A percentile compares a stretch with the other conserved stretches of the same genome.
Evolutionary conservation across 352 stramenopile genomes (phyloP).

Genomic region (Phytophthora cajani): DNA sequence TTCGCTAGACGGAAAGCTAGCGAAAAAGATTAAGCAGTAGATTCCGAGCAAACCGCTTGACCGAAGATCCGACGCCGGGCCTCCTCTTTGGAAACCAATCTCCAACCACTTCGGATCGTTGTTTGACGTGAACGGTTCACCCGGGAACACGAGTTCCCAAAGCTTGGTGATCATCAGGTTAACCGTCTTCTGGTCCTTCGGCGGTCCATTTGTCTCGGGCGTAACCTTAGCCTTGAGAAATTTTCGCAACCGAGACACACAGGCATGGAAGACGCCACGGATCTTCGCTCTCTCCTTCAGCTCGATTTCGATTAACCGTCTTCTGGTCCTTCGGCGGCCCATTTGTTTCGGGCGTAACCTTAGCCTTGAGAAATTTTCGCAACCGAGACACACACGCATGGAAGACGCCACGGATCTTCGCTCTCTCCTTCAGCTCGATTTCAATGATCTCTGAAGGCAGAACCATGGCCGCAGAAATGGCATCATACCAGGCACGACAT

Average conservation of each 20-base stretch:
- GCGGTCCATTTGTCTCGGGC: constrained; percentile 69
- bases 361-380: constrained; percentile 78
- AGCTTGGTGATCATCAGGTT: constrained; percentile 82
- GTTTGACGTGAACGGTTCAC: constrained; percentile 75
- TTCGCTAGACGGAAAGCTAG: constrained; percentile 64
- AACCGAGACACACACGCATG: constrained; percentile 70
- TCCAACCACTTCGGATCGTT: constrained; percentile 81
- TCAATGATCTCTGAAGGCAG: constrained; percentile 75
- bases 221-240: constrained; percentile 83
- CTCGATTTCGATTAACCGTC: constrained; percentile 83
- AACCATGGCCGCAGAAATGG: constrained; percentile 65
- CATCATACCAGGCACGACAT: constrained; percentile 77
- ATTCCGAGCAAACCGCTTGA: constrained; percentile 85
- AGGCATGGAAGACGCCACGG: constrained; percentile 64
- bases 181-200: constrained; percentile 75
- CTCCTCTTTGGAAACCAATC: constrained; percentile 83
- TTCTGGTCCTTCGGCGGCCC: constrained; percentile 74
- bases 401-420: constrained; percentile 73
- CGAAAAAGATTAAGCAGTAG: constrained; percentile 88
- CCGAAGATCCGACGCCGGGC: constrained; percentile 81
- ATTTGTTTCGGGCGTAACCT: constrained; percentile 79
- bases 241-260: constrained; percentile 75
- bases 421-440: constrained; percentile 79
- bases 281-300: constrained; percentile 80
- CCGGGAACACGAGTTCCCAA: constrained; percentile 70